A percentile compares a stretch with the other conserved stretches of the same genome.
phyloP scores from a whole-genome alignment of 257 asterid genomes.

The Capsicum chinense region DNA sequence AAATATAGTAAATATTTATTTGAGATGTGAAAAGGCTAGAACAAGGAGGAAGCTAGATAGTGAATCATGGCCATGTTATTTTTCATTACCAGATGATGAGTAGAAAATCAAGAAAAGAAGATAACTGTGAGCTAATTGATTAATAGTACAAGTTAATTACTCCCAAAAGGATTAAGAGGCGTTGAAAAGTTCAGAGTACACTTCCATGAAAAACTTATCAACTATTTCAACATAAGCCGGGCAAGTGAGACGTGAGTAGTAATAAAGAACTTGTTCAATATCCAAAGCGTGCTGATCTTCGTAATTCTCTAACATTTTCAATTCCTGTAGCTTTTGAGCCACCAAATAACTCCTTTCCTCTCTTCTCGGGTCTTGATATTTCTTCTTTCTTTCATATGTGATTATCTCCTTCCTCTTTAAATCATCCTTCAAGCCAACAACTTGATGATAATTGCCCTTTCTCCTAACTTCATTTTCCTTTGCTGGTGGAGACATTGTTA shows the following conservation, averaged over 20 bases:
- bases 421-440: not conserved
- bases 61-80: not conserved
- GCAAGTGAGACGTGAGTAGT: conserved; percentile 48
- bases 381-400: conserved; percentile 38
- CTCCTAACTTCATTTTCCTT: conserved; percentile 6
- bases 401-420: conserved; percentile 31
- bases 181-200: conserved; percentile 44
- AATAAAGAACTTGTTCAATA: conserved; percentile 44
- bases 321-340: conserved; percentile 40
- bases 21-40: not conserved
- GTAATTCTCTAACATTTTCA: conserved; percentile 46
- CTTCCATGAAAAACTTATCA: conserved; percentile 56
- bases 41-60: not conserved
- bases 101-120: not conserved
- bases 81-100: not conserved
- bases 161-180: not conserved
- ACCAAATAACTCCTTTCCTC: conserved; percentile 38
- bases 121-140: not conserved
- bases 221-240: conserved; percentile 60
- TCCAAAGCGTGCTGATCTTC: conserved; percentile 44
- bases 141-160: not conserved
- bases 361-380: conserved; percentile 1
- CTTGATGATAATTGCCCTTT: conserved; percentile 22
- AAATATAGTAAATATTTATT: not conserved
- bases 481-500: not conserved